Base-by-base conservation (phyloP, 2,329 filamentous ascomycete genomes). In the Xylaria sp. region DNA sequence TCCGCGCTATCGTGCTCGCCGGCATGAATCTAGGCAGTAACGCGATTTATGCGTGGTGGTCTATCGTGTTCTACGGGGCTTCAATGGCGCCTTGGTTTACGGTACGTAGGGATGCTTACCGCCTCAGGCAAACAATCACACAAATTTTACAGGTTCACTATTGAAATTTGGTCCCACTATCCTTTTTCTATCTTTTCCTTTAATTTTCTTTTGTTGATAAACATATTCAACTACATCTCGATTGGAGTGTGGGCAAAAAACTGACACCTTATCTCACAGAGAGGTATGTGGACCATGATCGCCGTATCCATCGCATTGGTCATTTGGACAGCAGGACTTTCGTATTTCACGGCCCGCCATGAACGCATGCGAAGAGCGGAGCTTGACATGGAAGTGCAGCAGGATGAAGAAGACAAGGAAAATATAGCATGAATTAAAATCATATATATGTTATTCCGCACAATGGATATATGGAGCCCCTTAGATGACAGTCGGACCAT, bases 221-320 rank as follows among this genome's bases (percentile, higher is more conserved):
- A 17, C 9, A 20, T 15, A 33, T 33, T n/a, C 36, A 29, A 6
- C 27, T 31, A 1, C 27, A 15, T 33, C 3, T n/a, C 27, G 3
- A 44, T 42, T 7, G 5, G 17, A 27, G 7, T 17, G 17, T 39
- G 20, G 39, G 2, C 1, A 15, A 13, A 38, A 45, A 27, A 13
- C 51, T 65, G 36, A 62, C 36, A 42, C 22, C 13, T 15, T 11
- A 36, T 36, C 20, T 44, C n/a, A 5, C 66, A 89, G 83, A 83
- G 83, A 65, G 89, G 90, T n/a, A 90, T 91, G 89, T 91, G 87
- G 84, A 89, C 89, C 2, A 92, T 92, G 90, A 90, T 92, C 73
- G 89, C 83, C 1, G 83, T 83, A 7, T 88, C 84, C 25, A 86
- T 90, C 60, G 85, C 84, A 1, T 77, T 92, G 74, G 82, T 81